Conservation (phyloP, 2,329 filamentous ascomycete genomes). For the Pseudogymnoascus sp. region DNA sequence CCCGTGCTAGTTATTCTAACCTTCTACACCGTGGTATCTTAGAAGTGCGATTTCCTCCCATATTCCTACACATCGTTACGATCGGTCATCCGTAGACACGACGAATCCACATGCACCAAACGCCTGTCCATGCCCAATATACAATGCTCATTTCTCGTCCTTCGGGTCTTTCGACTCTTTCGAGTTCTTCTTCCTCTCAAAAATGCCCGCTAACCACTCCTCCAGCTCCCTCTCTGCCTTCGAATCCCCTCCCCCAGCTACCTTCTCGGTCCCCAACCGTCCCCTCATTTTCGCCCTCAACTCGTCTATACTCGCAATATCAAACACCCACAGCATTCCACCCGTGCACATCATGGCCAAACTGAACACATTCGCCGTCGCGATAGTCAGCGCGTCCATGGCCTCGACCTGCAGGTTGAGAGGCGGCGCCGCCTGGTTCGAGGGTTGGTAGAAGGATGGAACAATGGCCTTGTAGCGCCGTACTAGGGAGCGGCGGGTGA, state of each 20-base stretch:
- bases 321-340: slow-evolving; percentile 65
- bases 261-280: slow-evolving; percentile 29
- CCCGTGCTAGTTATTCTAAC: background rate
- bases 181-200: slow-evolving; percentile 48
- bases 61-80: background rate
- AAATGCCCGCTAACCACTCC: slow-evolving; percentile 50
- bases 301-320: slow-evolving; percentile 63
- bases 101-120: background rate
- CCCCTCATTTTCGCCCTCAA: slow-evolving; percentile 44
- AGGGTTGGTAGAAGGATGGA: slow-evolving; percentile 65
- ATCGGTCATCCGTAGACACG: background rate
- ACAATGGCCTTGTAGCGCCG: slow-evolving; percentile 52
- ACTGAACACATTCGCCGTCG: slow-evolving; percentile 75
- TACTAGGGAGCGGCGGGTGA: slow-evolving; percentile 62
- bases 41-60: slow-evolving; percentile 6
- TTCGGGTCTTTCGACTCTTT: slow-evolving; percentile 15
- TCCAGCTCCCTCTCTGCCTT: slow-evolving; percentile 53
- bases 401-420: slow-evolving; percentile 65
- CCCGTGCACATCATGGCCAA: slow-evolving; percentile 68
- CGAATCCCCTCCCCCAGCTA: slow-evolving; percentile 32
- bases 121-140: background rate
- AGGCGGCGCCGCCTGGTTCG: slow-evolving; percentile 41
- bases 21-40: background rate
- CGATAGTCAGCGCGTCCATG: slow-evolving; percentile 72
- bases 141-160: background rate